phyloP scores from a whole-genome alignment of 1,284 basidiomycete genomes.

The Porogramme epimiltina region DNA sequence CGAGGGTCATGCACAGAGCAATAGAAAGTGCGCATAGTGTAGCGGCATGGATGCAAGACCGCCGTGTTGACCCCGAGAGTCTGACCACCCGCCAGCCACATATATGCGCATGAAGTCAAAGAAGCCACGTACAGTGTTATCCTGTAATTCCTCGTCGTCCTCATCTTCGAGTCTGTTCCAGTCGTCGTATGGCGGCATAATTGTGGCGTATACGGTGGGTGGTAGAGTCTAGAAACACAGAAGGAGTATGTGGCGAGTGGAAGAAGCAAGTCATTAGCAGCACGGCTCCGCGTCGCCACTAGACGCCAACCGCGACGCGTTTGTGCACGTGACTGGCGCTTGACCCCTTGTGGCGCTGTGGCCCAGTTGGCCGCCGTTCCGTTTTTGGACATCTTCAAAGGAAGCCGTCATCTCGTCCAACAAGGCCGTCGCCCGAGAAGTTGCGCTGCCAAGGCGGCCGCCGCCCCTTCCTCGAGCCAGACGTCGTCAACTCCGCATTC shows the following conservation, averaged over 20 bases:
- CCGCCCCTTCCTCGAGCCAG: background rate
- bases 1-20: no score
- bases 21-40: no score
- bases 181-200: constrained; percentile 66
- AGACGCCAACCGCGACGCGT: constrained; percentile 21
- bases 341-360: background rate
- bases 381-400: background rate
- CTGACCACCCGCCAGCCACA: no score
- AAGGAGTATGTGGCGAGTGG: background rate
- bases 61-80: no score
- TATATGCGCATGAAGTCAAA: no score
- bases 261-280: background rate
- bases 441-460: no score
- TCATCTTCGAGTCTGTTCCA: constrained; percentile 78
- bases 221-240: background rate
- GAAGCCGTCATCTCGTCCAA: background rate
- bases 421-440: background rate
- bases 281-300: background rate
- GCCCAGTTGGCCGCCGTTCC: background rate
- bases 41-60: no score
- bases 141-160: constrained; percentile 78
- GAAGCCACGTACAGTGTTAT: constrained; percentile 52
- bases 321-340: constrained; percentile 12
- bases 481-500: no score
- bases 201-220: background rate